Conservation (phyloP, 169 alveolate species). For the Babesia microti region DNA sequence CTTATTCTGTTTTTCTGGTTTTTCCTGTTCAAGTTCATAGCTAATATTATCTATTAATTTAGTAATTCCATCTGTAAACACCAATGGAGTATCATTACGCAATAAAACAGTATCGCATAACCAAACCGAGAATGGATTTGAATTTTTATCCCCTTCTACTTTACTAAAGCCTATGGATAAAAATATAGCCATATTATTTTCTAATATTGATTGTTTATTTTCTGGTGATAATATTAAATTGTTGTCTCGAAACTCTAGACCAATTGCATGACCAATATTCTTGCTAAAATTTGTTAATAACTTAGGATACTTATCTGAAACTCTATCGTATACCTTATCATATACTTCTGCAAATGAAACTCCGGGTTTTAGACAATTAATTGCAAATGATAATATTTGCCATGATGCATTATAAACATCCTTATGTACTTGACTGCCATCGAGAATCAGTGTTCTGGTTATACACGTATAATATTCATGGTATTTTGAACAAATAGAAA, state of each 20-base stretch:
- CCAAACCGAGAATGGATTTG: constrained; percentile 71
- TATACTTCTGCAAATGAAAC: constrained; percentile 46
- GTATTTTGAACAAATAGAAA: constrained; percentile 57
- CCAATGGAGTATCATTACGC: constrained; percentile 47
- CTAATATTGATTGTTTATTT: constrained; percentile 23
- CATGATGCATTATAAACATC: constrained; percentile 51
- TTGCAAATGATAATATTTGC: constrained; percentile 40
- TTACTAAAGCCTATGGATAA: constrained; percentile 70
- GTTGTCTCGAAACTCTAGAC: constrained; percentile 71
- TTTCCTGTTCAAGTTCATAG: constrained; percentile 69
- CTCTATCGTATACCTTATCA: constrained; percentile 36
- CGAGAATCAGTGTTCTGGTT: constrained; percentile 56
- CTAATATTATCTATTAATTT: constrained; percentile 65
- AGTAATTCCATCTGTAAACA: constrained; percentile 59
- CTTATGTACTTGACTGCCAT: constrained; percentile 53
- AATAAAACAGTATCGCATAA: constrained; percentile 75
- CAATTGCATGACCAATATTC: constrained; percentile 70
- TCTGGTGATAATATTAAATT: constrained; percentile 36
- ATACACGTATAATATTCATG: constrained; percentile 55
- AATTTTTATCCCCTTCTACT: constrained; percentile 38
- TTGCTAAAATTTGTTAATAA: constrained; percentile 56
- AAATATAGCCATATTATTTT: constrained; percentile 67
- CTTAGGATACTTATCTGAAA: constrained; percentile 32
- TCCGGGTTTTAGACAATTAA: constrained; percentile 37
- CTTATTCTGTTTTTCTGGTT: constrained; percentile 28